These are phyloP conservation scores for Gelatoporia subvermispora DNA, from an alignment of 768 basidiomycete genomes.

Conservation along the genomic window DNA sequence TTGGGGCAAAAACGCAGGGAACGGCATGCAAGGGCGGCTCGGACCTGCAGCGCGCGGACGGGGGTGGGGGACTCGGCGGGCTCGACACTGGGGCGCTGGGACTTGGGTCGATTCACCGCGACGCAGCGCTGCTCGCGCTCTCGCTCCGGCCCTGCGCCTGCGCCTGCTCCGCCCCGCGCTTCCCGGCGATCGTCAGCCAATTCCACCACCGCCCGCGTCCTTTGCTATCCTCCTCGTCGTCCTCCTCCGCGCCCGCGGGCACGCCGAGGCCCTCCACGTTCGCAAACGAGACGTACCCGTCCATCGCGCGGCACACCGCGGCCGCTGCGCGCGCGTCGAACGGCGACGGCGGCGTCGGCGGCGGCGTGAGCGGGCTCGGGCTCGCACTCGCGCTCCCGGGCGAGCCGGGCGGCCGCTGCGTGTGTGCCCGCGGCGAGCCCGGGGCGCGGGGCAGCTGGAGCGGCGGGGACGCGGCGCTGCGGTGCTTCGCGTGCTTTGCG, in stretches of 20 bases:
- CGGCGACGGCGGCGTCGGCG: constrained; percentile 27
- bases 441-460: constrained; percentile 7
- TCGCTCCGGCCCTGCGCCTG: constrained; percentile 10
- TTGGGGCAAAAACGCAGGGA: too few relatives aligned
- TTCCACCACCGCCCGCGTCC: constrained; percentile 18
- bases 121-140: constrained; percentile 8
- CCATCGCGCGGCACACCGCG: constrained; percentile 48
- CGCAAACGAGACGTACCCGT: constrained; percentile 67
- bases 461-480: constrained; percentile 1
- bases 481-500: not conserved
- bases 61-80: too few relatives aligned
- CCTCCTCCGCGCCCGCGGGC: constrained; percentile 41
- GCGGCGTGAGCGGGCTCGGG: constrained; percentile 21
- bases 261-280: constrained; percentile 62
- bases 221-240: constrained; percentile 19
- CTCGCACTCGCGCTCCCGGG: constrained; percentile 1
- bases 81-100: too few relatives aligned
- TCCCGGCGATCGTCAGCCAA: constrained; percentile 13
- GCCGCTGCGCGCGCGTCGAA: constrained; percentile 64
- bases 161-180: not conserved
- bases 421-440: constrained; percentile 7
- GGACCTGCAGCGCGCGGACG: too few relatives aligned
- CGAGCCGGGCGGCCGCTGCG: constrained; percentile 9
- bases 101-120: too few relatives aligned
- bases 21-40: too few relatives aligned